Evolutionary conservation across 179 eudicot species (phyloP), one percentile per base, ranked within the genome.

Genomic region (Amaranthus tricolor): DNA sequence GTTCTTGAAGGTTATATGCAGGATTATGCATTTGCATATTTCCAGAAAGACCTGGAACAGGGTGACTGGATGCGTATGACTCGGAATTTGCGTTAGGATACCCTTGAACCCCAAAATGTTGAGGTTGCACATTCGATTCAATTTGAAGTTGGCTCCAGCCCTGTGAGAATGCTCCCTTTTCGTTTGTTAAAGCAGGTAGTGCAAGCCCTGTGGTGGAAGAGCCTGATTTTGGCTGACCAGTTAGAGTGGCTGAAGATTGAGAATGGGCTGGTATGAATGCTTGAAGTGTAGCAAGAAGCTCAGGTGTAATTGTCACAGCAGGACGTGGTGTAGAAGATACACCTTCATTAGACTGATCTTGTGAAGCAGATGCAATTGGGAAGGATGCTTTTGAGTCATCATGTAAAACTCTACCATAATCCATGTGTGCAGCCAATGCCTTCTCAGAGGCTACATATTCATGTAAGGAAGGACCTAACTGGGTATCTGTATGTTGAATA

Each of bases 241-340:
- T 70, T 68, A 86, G 88, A 52, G 77, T 54, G 62, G 72, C 85
- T 50, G 86, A 74, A 52, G 90, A 62, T 74, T 80, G 88, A 52
- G 81, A 76, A 64, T 71, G 86, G 12, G 88, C 82, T 31, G 97
- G 96, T 17, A 89, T 74, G 45, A 96, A 75, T 11, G 94, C 85
- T 54, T 96, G 84, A 62, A 96, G 88, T 21, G 96, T 84, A 50
- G 99, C 98, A 84, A 96, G 86, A 56, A 93, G 91, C 79, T 96
- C 98, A 7, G 98, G 96, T 45, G 99, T 91, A 62, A 96, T 80
- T 47, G 90, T 55, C 74, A 89, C 82, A 49, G 89, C 87, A 65
- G 90, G 68, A 79, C 78, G 89, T 40, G 91, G 72, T 19, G 76
- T 73, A 12, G 85, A 69, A 76, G 88, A 73, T 68, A 80, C 73